These are phyloP conservation scores for Fusarium dlaminii DNA, from an alignment of 2,329 filamentous ascomycete genomes.

Conservation along the genomic window DNA sequence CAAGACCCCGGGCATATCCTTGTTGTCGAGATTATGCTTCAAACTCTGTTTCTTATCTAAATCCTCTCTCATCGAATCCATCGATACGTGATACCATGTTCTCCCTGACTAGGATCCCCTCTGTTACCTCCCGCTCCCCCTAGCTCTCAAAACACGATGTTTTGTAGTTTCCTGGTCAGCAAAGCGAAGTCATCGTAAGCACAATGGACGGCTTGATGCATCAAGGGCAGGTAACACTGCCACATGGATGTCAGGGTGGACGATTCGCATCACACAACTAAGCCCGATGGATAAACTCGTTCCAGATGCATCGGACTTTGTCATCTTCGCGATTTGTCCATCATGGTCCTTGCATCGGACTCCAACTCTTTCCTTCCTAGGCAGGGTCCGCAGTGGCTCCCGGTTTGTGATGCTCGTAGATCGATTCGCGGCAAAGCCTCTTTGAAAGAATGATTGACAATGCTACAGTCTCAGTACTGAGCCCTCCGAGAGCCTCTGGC, in stretches of 20 bases:
- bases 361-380: neutral
- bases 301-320: neutral
- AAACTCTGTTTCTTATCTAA: conserved; percentile 1
- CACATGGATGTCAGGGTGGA: neutral
- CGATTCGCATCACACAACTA: neutral
- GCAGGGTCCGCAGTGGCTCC: neutral
- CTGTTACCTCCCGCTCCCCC: neutral
- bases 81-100: neutral
- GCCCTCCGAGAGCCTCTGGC: neutral
- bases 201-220: neutral
- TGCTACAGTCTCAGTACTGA: neutral
- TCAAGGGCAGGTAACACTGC: neutral
- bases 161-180: neutral
- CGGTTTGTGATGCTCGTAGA: neutral
- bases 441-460: neutral
- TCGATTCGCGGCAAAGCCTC: neutral
- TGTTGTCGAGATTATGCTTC: neutral
- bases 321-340: neutral
- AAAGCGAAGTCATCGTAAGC: neutral
- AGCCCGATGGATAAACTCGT: neutral
- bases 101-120: conserved; percentile 1
- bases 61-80: neutral
- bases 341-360: neutral
- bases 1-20: neutral
- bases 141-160: neutral